phyloP scores from a whole-genome alignment of 108 stramenopile genomes.

The Fistulifera pelliculosa region DNA sequence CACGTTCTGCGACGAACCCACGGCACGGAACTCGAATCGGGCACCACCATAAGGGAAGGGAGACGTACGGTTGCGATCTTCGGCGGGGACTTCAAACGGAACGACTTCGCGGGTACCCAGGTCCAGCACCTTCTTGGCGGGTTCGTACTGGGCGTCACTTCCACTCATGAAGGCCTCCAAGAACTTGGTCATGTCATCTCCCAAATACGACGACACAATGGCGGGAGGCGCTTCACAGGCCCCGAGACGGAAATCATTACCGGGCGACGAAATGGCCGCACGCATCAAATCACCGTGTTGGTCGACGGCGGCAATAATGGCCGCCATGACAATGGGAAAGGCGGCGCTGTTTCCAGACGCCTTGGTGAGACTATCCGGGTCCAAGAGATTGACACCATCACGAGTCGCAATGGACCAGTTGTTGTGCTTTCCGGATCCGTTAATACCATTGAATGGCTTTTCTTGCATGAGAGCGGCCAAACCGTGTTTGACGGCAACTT shows the following conservation, averaged over 20 bases:
- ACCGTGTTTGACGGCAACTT: constrained; percentile 83
- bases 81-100: constrained; percentile 85
- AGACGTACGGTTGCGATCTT: constrained; percentile 95
- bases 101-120: constrained; percentile 70
- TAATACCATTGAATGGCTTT: constrained; percentile 95
- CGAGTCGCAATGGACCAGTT: constrained; percentile 91
- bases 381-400: constrained; percentile 75
- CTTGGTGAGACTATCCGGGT: constrained; percentile 46
- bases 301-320: constrained; percentile 84
- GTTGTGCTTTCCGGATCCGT: constrained; percentile 95
- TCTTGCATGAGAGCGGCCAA: constrained; percentile 91
- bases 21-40: constrained; percentile 96
- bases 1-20: constrained; percentile 90
- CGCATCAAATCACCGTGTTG: constrained; percentile 95
- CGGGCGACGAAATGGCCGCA: constrained; percentile 84
- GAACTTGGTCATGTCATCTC: constrained; percentile 84
- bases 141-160: constrained; percentile 55
- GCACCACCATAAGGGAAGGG: constrained; percentile 94
- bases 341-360: constrained; percentile 65
- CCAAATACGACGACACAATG: constrained; percentile 92
- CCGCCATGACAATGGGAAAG: constrained; percentile 90
- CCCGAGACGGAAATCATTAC: constrained; percentile 95
- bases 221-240: constrained; percentile 95
- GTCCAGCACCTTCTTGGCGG: constrained; percentile 66
- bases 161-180: constrained; percentile 79